Evolutionary conservation across 2,329 filamentous ascomycete genomes (phyloP).

Genomic region (Neofusicoccum laricinum): DNA sequence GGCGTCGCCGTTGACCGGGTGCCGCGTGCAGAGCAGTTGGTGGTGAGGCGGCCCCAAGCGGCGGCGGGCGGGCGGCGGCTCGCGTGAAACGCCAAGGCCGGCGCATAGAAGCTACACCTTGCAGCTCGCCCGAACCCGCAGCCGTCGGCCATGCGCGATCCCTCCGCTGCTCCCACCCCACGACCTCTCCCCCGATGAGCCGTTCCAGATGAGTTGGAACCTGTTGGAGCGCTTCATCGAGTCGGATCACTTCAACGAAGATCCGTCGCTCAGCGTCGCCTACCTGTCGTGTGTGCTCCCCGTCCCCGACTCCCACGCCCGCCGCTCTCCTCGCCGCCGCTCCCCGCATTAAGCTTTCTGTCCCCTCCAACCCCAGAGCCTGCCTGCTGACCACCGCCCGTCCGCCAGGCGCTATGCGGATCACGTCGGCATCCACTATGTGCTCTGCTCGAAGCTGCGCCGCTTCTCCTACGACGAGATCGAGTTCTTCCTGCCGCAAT

Average conservation of each 20-base stretch:
- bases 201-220: constrained; percentile 62
- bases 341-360: constrained; percentile 19
- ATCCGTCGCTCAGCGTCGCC: constrained; percentile 82
- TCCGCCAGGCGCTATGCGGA: constrained; percentile 73
- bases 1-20: too few relatives aligned
- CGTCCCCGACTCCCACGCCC: constrained; percentile 17
- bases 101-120: constrained; percentile 11
- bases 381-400: constrained; percentile 17
- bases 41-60: neutral
- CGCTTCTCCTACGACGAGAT: constrained; percentile 89
- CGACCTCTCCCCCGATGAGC: constrained; percentile 12
- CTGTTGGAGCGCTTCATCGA: constrained; percentile 87
- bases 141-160: constrained; percentile 2
- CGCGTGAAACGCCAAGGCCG: neutral
- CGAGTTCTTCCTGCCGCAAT: constrained; percentile 81
- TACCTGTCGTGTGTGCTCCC: constrained; percentile 72
- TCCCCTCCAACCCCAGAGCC: neutral
- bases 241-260: constrained; percentile 90
- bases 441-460: constrained; percentile 82
- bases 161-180: neutral
- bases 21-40: neutral
- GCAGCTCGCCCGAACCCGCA: neutral
- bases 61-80: too few relatives aligned
- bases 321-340: constrained; percentile 13
- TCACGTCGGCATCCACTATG: constrained; percentile 87